Conservation (phyloP, 169 alveolate species). For the Besnoitia besnoiti region DNA sequence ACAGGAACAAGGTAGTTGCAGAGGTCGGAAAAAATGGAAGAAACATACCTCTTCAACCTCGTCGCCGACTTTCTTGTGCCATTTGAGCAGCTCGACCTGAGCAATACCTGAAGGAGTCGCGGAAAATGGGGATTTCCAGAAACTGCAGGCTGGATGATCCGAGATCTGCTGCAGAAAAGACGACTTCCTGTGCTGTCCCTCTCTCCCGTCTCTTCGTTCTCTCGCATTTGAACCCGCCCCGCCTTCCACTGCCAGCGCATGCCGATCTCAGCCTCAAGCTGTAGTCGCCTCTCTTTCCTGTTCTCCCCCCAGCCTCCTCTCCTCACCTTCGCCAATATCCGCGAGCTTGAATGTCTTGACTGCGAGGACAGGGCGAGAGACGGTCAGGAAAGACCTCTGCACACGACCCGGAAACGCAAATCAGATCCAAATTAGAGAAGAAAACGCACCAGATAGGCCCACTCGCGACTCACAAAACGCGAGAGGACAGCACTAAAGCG, state of each 20-base stretch:
- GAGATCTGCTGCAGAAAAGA: neutral
- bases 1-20: neutral
- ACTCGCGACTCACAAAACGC: neutral
- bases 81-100: slow-evolving; percentile 92
- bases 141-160: neutral
- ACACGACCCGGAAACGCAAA: too few relatives aligned
- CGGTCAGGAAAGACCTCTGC: slow-evolving; percentile 15
- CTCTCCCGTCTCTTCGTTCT: neutral
- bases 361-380: slow-evolving; percentile 67
- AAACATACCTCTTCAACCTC: slow-evolving; percentile 85
- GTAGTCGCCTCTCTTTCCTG: neutral
- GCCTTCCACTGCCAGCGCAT: neutral
- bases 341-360: slow-evolving; percentile 84
- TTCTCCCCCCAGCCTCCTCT: neutral
- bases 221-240: neutral
- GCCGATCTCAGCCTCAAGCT: neutral
- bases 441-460: neutral
- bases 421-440: too few relatives aligned
- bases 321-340: slow-evolving; percentile 87
- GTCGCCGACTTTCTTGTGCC: slow-evolving; percentile 92
- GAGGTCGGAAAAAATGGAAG: neutral
- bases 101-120: slow-evolving; percentile 80
- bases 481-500: neutral
- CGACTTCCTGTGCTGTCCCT: neutral
- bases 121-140: neutral